These are phyloP conservation scores for Serpula lacrymans DNA, from an alignment of 768 basidiomycete species.

Conservation along the genomic window DNA sequence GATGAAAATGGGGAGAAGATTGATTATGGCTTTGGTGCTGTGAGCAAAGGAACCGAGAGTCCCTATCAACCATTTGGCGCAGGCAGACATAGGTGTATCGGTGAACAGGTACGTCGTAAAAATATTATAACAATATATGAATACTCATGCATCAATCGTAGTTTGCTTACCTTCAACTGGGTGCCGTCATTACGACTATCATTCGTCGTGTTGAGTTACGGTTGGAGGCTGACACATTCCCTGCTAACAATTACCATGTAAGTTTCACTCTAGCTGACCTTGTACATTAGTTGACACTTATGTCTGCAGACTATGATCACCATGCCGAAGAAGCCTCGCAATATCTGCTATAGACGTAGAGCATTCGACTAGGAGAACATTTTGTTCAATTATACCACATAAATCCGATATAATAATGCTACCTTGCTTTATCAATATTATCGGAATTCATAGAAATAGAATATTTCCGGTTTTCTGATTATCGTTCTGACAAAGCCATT, in stretches of 20 bases:
- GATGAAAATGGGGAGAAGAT: constrained; percentile 84
- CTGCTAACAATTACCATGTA: constrained; percentile 88
- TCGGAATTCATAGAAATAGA: too few species aligned
- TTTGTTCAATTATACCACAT: constrained; percentile 1
- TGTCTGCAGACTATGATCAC: constrained; percentile 84
- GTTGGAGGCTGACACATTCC: constrained; percentile 60
- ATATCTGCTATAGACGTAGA: constrained; percentile 65
- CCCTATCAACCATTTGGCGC: constrained; percentile 98
- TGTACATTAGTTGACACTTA: constrained; percentile 3
- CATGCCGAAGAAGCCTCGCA: constrained; percentile 71
- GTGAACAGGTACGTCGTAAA: constrained; percentile 62
- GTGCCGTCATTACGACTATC: constrained; percentile 75
- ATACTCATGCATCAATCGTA: constrained; percentile 24
- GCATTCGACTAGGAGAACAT: constrained; percentile 39
- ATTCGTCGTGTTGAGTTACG: constrained; percentile 74
- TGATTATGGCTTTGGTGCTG: constrained; percentile 93
- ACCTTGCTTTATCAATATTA: too few species aligned
- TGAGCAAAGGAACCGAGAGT: constrained; percentile 94
- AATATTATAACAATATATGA: neutral
- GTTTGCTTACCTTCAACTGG: constrained; percentile 95
- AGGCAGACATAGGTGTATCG: constrained; percentile 92
- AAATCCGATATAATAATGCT: too few species aligned
- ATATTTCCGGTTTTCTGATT: too few species aligned
- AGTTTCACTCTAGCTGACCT: constrained; percentile 24
- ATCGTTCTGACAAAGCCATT: too few species aligned